These are phyloP conservation scores for Eustoma russellianum DNA, from an alignment of 257 asterid species.

Conservation along the genomic window DNA sequence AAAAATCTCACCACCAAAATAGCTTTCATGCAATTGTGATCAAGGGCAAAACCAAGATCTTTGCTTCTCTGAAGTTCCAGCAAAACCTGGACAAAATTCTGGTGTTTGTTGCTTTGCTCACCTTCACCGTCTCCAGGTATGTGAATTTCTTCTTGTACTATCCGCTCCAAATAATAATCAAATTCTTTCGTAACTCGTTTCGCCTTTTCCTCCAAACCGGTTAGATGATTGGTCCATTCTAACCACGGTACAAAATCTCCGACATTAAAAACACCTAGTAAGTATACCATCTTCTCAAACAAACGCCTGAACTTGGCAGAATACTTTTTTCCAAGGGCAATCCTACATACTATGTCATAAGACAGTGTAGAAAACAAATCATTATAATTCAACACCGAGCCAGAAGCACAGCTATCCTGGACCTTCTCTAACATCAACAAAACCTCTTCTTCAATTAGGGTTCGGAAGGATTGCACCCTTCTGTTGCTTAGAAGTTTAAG, in stretches of 20 bases:
- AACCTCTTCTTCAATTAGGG: conserved; percentile 20
- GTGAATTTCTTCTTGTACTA: not conserved
- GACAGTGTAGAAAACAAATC: conserved; percentile 11
- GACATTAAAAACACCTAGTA: too few relatives aligned
- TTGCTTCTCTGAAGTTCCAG: conserved; percentile 5
- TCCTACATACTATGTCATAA: conserved; percentile 17
- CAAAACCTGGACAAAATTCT: not conserved
- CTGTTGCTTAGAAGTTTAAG: conserved; percentile 26
- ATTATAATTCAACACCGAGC: conserved; percentile 11
- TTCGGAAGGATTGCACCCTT: conserved; percentile 17
- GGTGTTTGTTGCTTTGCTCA: not conserved
- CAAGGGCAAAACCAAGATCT: conserved; percentile 11
- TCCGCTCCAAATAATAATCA: not conserved
- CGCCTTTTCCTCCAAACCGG: not conserved
- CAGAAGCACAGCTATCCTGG: not conserved
- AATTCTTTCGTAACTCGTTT: not conserved
- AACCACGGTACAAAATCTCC: not conserved
- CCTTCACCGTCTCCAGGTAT: not conserved
- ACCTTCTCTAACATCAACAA: conserved; percentile 12
- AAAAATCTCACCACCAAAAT: conserved; percentile 17
- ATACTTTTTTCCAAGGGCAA: conserved; percentile 21
- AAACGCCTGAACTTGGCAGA: not conserved
- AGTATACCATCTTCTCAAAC: too few relatives aligned
- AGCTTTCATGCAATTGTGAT: conserved; percentile 27
- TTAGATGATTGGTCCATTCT: not conserved